Conservation (phyloP, 176 grass and related monocot genomes). For the Musa acuminata region DNA sequence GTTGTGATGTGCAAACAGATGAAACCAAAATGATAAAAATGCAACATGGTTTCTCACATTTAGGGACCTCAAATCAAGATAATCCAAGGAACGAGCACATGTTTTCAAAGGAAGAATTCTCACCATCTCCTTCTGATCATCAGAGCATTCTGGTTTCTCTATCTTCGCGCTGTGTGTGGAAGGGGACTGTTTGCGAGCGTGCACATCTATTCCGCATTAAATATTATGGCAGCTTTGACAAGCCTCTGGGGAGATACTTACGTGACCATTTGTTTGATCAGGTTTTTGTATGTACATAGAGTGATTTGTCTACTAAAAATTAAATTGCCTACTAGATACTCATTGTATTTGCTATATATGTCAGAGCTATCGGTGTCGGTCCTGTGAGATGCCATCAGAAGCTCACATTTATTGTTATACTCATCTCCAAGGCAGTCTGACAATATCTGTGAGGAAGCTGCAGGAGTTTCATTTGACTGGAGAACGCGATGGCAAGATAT, state of each 20-base stretch:
- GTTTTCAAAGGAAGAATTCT: slow-evolving; percentile 51
- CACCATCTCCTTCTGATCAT: slow-evolving; percentile 76
- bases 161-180: slow-evolving; percentile 79
- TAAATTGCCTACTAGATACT: background rate
- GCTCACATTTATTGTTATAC: slow-evolving; percentile 95
- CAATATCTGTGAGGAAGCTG: slow-evolving; percentile 89
- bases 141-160: slow-evolving; percentile 99
- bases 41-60: slow-evolving; percentile 20
- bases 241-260: slow-evolving; percentile 80
- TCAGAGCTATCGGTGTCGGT: slow-evolving; percentile 61
- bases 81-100: slow-evolving; percentile 23
- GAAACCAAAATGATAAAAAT: slow-evolving; percentile 14
- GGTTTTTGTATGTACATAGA: slow-evolving; percentile 23
- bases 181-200: slow-evolving; percentile 69
- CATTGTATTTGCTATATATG: slow-evolving; percentile 19
- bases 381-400: slow-evolving; percentile 81
- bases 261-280: slow-evolving; percentile 92
- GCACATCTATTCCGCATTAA: slow-evolving; percentile 88
- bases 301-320: background rate
- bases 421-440: slow-evolving; percentile 87
- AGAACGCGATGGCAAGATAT: slow-evolving; percentile 76
- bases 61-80: slow-evolving; percentile 38
- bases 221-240: slow-evolving; percentile 92
- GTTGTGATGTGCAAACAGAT: slow-evolving; percentile 17
- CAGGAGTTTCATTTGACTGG: slow-evolving; percentile 43